Base-by-base conservation (phyloP, 352 stramenopile genomes). In the Globisporangium spinosum region DNA sequence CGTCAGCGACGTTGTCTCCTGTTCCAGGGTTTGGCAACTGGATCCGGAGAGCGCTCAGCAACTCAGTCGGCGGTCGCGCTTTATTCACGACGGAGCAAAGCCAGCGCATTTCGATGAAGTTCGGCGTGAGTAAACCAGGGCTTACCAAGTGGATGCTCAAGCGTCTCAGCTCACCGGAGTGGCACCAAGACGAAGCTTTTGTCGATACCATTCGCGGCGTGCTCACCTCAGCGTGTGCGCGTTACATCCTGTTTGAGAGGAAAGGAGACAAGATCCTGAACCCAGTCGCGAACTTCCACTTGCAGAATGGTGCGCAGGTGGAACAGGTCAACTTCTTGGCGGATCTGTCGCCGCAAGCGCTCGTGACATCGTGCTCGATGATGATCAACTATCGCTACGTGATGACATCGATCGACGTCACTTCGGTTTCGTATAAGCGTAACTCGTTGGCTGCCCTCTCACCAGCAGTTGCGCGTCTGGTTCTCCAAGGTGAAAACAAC, bases 381-480 rank as follows among this genome's bases (percentile, higher is more conserved):
- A 95, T 95, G 87, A 90, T 95, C 74, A 95, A 95, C 70, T 95
- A 95, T 64, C 84, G 87, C 55, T 95, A 95, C 64, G 89, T 82
- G 64, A 93, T 95, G 83, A 91, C 76, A 5, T 90, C 82, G 34
- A 85, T 91, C 58, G 79, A 91, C 32, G 71, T 79, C 5, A 93
- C 87, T 13, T 94, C 85, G 3, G 77, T 89, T 8, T 93, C 85
- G 34, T 95, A 95, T 77, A 92, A 91, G 55, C 79, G 83, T 17
- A 78, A 90, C 58, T 89, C 83, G 15, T 70, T 87, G 7, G 87
- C 77, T 1, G 87, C 87, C 0, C 71, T 89, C 20, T 90, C 87
- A 1, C 77, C 82, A n/a, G 69, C 75, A 2, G 74, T 83, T 25
- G 77, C 78, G 45, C 83, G 85, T 5, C 67, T 90, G 27, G 73